Conservation (phyloP, 2,329 filamentous ascomycete species). For the Hymenoscyphus infarciens region DNA sequence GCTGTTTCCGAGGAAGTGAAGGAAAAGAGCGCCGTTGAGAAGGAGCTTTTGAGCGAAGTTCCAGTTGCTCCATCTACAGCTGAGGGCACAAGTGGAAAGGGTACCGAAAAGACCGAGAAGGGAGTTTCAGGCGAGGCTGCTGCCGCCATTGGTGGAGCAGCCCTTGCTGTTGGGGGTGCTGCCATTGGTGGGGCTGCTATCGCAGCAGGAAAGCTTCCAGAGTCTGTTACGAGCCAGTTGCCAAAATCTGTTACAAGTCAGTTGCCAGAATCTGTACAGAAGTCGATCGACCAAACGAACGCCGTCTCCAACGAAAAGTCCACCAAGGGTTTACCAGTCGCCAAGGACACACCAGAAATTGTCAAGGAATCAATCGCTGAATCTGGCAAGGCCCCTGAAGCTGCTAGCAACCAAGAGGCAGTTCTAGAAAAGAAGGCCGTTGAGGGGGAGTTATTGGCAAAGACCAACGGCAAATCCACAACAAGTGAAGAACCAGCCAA, state of each 20-base stretch:
- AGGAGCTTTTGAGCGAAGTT: constrained; percentile 66
- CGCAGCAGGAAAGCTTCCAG: constrained; percentile 27
- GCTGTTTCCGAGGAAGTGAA: constrained; percentile 60
- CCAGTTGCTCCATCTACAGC: constrained; percentile 56
- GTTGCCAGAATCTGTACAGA: constrained; percentile 70
- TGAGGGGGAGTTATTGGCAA: constrained; percentile 65
- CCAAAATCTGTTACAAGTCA: constrained; percentile 48
- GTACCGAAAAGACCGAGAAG: constrained; percentile 52
- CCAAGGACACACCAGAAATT: constrained; percentile 33
- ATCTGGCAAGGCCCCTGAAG: constrained; percentile 64
- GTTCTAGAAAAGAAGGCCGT: constrained; percentile 72
- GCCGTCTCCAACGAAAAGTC: constrained; percentile 56
- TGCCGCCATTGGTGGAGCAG: constrained; percentile 42
- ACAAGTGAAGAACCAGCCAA: constrained; percentile 44
- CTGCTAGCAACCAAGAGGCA: constrained; percentile 63
- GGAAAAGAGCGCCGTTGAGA: constrained; percentile 69
- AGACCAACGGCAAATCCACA: constrained; percentile 41
- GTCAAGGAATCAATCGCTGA: constrained; percentile 56
- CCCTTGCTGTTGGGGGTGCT: constrained; percentile 42
- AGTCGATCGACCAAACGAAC: constrained; percentile 70
- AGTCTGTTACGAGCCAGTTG: constrained; percentile 39
- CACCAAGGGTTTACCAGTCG: constrained; percentile 7
- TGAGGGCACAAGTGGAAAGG: constrained; percentile 51
- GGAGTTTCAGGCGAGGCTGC: constrained; percentile 42
- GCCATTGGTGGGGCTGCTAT: constrained; percentile 38